These are phyloP conservation scores for Mycena citricolor DNA, from an alignment of 1,284 basidiomycete genomes.

Conservation along the genomic window DNA sequence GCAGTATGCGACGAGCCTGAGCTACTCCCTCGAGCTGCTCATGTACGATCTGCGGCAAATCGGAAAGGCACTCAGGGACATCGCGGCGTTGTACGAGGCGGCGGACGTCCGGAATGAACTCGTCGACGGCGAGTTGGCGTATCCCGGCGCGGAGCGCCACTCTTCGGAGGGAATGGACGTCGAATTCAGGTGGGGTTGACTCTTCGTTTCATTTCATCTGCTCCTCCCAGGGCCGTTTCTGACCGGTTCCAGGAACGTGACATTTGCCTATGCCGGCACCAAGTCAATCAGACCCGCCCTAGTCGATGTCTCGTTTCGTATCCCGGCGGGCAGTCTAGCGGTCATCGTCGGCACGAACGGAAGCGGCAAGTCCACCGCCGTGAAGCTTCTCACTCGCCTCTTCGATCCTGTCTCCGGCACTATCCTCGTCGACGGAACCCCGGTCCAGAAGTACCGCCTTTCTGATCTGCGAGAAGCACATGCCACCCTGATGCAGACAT, in stretches of 20 bases:
- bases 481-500: constrained; percentile 45
- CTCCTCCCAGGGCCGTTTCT: no score
- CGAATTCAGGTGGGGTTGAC: constrained; percentile 40
- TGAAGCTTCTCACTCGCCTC: constrained; percentile 42
- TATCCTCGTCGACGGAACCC: constrained; percentile 40
- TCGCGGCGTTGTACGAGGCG: constrained; percentile 15
- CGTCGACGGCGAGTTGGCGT: constrained; percentile 12
- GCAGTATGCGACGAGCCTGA: constrained; percentile 14
- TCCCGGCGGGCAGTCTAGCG: constrained; percentile 47
- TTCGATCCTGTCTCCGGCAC: constrained; percentile 42
- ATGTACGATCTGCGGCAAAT: constrained; percentile 8
- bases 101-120: constrained; percentile 9
- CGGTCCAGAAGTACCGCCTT: constrained; percentile 35
- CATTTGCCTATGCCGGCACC: constrained; percentile 46
- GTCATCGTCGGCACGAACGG: constrained; percentile 43
- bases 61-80: constrained; percentile 11
- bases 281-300: constrained; percentile 41
- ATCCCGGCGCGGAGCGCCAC: constrained; percentile 8
- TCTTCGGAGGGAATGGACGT: constrained; percentile 35
- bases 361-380: constrained; percentile 33
- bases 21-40: constrained; percentile 12
- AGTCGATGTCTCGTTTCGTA: constrained; percentile 39
- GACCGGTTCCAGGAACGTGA: constrained; percentile 43
- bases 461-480: constrained; percentile 38
- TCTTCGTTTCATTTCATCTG: no score